A percentile compares a stretch with the other conserved stretches of the same genome.
These are phyloP conservation scores for Ganoderma multipileum DNA, from an alignment of 1,284 basidiomycete species.

Conservation along the genomic window DNA sequence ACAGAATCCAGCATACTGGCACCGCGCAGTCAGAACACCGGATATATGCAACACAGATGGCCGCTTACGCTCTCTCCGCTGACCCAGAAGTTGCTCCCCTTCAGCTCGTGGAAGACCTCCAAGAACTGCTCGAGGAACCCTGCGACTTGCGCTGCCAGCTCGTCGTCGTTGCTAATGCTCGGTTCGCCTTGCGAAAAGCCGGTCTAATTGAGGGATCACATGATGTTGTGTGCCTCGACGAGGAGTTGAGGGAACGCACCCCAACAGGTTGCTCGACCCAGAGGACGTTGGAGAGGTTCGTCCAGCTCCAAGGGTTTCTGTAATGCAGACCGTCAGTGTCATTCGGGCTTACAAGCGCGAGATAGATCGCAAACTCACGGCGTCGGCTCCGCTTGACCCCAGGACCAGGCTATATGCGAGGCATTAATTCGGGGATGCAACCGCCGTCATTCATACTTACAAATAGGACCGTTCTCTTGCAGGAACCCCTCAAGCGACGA, in stretches of 20 bases:
- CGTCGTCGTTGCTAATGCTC: constrained; percentile 45
- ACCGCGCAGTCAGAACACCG: not conserved
- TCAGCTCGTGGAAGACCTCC: constrained; percentile 46
- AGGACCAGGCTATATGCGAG: constrained; percentile 53
- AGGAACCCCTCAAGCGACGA: constrained; percentile 54
- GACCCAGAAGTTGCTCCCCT: constrained; percentile 46
- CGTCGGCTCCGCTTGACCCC: constrained; percentile 61
- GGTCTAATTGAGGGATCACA: constrained; percentile 31
- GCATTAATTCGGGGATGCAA: not conserved
- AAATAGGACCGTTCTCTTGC: constrained; percentile 56
- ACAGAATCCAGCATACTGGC: constrained; percentile 48
- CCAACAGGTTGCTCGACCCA: constrained; percentile 62
- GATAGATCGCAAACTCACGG: constrained; percentile 37
- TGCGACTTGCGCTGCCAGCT: constrained; percentile 45
- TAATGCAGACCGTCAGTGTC: not conserved
- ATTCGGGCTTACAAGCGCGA: not conserved
- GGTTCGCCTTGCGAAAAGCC: constrained; percentile 45
- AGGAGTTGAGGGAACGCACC: constrained; percentile 36
- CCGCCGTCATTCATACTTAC: constrained; percentile 26
- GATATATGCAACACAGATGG: constrained; percentile 9
- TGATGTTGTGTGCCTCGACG: not conserved
- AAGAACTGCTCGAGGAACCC: constrained; percentile 49
- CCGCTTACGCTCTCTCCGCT: constrained; percentile 46
- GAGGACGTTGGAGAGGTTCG: constrained; percentile 51
- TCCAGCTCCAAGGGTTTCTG: constrained; percentile 48